Conservation (phyloP, 2,329 filamentous ascomycete genomes). For the Cryphonectria nitschkei region DNA sequence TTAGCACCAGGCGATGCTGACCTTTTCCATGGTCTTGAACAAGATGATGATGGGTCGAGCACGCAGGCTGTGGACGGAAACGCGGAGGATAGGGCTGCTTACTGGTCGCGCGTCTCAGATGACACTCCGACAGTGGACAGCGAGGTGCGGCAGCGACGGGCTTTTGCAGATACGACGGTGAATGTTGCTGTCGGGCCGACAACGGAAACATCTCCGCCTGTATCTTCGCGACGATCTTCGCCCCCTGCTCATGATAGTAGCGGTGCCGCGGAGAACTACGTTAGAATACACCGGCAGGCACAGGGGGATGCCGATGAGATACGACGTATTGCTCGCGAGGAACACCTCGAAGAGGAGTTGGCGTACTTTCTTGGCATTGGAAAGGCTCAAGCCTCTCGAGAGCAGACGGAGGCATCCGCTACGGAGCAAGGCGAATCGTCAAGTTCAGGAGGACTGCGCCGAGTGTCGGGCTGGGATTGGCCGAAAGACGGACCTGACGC, state of each 20-base stretch:
- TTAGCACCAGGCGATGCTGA: constrained; percentile 19
- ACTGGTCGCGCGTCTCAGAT: constrained; percentile 5
- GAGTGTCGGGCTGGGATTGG: constrained; percentile 29
- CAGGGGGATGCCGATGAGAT: constrained; percentile 63
- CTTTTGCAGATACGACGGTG: neutral
- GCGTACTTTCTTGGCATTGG: constrained; percentile 63
- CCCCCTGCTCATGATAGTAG: neutral
- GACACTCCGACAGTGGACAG: neutral
- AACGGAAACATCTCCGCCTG: neutral
- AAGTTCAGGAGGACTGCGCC: constrained; percentile 7
- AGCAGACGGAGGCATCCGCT: constrained; percentile 14
- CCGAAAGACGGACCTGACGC: neutral
- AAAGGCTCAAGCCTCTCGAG: constrained; percentile 38
- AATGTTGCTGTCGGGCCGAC: neutral
- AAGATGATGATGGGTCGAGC: constrained; percentile 16
- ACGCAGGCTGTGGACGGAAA: constrained; percentile 15
- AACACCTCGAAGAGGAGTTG: constrained; percentile 61
- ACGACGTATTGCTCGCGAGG: constrained; percentile 62
- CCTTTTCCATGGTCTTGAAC: constrained; percentile 20
- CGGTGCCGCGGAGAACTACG: constrained; percentile 40
- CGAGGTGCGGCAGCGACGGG: constrained; percentile 4
- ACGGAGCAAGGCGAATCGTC: constrained; percentile 18
- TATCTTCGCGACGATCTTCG: neutral
- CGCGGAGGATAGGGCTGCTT: constrained; percentile 1
- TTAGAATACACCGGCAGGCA: constrained; percentile 62